Conservation (phyloP, 192 early-diverging fungal genomes). For the Coemansia umbellata region DNA sequence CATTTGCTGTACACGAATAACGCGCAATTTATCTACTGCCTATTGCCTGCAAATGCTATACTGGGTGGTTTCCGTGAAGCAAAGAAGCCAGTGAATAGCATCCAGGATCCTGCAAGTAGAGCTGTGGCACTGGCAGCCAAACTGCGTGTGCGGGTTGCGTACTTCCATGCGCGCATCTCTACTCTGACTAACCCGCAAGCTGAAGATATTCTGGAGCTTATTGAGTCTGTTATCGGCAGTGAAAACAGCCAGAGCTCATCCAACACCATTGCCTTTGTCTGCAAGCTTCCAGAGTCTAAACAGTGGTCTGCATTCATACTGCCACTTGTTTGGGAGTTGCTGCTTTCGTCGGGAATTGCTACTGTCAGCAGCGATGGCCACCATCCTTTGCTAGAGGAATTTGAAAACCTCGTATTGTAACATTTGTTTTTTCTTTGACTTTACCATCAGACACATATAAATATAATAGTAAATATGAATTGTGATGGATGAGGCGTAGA, state of each 20-base stretch:
- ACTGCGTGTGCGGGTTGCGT: conserved; percentile 40
- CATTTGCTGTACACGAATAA: conserved; percentile 38
- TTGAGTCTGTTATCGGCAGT: conserved; percentile 17
- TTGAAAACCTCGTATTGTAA: conserved; percentile 35
- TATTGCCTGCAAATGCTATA: conserved; percentile 40
- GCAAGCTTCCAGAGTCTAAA: background rate
- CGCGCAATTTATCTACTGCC: conserved; percentile 42
- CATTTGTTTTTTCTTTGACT: background rate
- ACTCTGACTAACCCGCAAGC: conserved; percentile 31
- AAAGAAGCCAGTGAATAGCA: background rate
- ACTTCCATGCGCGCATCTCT: conserved; percentile 44
- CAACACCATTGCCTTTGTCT: background rate
- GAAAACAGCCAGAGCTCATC: conserved; percentile 2
- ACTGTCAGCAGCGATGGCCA: conserved; percentile 14
- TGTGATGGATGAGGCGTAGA: no score
- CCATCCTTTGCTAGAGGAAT: conserved; percentile 22
- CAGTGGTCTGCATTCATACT: conserved; percentile 40
- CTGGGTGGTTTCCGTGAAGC: conserved; percentile 22
- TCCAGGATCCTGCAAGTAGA: background rate
- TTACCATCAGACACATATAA: background rate
- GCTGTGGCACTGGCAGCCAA: conserved; percentile 21
- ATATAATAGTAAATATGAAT: background rate
- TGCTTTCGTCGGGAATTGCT: conserved; percentile 19
- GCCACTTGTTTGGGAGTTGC: conserved; percentile 46
- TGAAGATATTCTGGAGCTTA: conserved; percentile 25